Base-by-base conservation (phyloP, 257 asterid species). In the Solanum chiquidenum region DNA sequence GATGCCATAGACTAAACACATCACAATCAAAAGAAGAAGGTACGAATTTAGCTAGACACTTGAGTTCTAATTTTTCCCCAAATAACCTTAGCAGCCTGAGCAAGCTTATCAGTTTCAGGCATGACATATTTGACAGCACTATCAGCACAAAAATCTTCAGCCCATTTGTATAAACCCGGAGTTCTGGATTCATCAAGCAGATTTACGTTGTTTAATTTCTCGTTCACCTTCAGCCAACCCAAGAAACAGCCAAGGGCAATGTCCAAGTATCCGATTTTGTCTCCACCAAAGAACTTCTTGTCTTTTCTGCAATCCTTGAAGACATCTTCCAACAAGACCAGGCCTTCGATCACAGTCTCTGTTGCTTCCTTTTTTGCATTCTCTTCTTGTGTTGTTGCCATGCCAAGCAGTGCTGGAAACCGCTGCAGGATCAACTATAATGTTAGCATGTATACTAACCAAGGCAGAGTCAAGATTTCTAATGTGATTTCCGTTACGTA, bases 141-240 rank as follows among this genome's bases (percentile, higher is more conserved):
- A 75, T 92, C 87, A 25, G 90, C 86, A 87, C 85, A 31, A n/a
- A 94, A 87, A n/a, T 91, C 90, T 31, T 90, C 88, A 16, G 94
- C 91, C 98, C 95, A 95, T 85, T 84, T 85, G 35, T 58, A 90
- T 87, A 95, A 49, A 44, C 91, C 87, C 5, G 98, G 98, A 3
- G 89, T 82, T 87, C 80, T 93, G 27, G 55, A 84, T 83, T 87
- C 94, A 76, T 93, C 95, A 11, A 93, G 68, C 68, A 94, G 40
- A 3, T 88, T 92, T 31, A 88, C 20, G 20, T 88, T 89, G 64
- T 6, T 60, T 29, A 84, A 33, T 3, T 33, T 33, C 34, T 33
- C 4, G 34, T 33, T 33, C 34, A 33, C 34, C 34, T 3, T 33
- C 34, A 33, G 34, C 34, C 34, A 33, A 33, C 34, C 34, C 34